Evolutionary conservation across 140 eudicot genomes (phyloP), one percentile per base, ranked within the genome.

Genomic region (Senecio squalidus): DNA sequence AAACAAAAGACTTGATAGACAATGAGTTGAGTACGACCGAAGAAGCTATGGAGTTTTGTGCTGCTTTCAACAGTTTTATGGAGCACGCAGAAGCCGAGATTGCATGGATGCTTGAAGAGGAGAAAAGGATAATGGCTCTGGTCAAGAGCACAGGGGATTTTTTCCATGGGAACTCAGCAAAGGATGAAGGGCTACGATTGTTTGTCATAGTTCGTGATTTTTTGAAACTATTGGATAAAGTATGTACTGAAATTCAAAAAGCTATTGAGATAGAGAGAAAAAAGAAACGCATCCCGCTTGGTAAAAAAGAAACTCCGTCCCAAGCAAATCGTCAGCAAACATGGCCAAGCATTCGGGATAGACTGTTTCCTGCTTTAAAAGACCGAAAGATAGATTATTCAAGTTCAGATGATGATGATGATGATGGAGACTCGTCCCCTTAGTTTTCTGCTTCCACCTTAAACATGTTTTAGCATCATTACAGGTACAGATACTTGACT

Each of bases 61-160:
- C 39, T 0, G 61, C 85, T 4, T 72, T 90, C 7, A 22, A 55
- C 2, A 58, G 64, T 22, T 86, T 90, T 73, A 33, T 86, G 40
- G 49, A 78, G 41, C 83, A 76, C 6, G 77, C 94, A 1, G 97
- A 83, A 28, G 9, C 58, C 1, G 95, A 90, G 33, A 60, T 83
- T n/a, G 6, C 39, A 17, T 75, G 75, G 82, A 55, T 90, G 60
- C 70, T 65, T 1, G 85, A 90, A 60, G 94, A 90, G 58, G 97
- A 90, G 59, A 76, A 78, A 66, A 76, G 82, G 70, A 76, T 86
- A 62, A 80, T 77, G 85, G 62, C 62, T 49, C 60, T 86, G 74
- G 94, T 86, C 50, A 80, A 73, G 81, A 86, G 82, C 76, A 86
- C 97, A 1, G 94, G 78, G 14, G 97, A 90, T 67, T 90, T 68